Conservation (phyloP, 139 green algal species). For the Dunaliella sp. region DNA sequence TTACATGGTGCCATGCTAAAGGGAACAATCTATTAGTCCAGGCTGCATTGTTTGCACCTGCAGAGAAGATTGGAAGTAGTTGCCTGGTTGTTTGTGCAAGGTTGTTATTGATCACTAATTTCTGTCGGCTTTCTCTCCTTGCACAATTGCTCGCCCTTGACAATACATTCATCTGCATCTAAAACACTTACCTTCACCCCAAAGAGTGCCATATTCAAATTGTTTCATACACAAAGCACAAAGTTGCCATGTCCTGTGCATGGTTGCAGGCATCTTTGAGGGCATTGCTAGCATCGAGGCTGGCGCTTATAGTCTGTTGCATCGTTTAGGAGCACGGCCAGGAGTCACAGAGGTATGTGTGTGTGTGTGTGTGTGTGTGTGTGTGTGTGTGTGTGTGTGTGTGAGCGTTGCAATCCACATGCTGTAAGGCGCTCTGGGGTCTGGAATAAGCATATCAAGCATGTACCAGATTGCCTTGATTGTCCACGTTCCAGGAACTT, state of each 20-base stretch:
- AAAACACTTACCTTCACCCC: not conserved
- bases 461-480: too few species aligned
- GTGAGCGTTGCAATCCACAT: too few species aligned
- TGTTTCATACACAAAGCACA: slow-evolving; percentile 2
- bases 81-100: not conserved
- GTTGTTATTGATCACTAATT: not conserved
- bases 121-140: not conserved
- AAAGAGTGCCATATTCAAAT: not conserved
- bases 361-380: not conserved
- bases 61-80: too few species aligned
- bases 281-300: slow-evolving; percentile 81
- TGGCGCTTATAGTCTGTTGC: slow-evolving; percentile 62
- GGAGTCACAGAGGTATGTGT: not conserved
- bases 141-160: not conserved
- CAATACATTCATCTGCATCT: not conserved
- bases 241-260: too few species aligned
- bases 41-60: not conserved
- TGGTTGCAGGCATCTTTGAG: slow-evolving; percentile 82
- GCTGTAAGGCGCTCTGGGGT: too few species aligned
- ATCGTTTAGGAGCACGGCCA: slow-evolving; percentile 59
- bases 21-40: not conserved
- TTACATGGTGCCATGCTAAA: too few species aligned
- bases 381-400: not conserved
- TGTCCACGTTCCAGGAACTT: too few species aligned
- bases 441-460: too few species aligned